Conservation (phyloP, 164 flowering plant genomes). For the Paratinospora sagittata region DNA sequence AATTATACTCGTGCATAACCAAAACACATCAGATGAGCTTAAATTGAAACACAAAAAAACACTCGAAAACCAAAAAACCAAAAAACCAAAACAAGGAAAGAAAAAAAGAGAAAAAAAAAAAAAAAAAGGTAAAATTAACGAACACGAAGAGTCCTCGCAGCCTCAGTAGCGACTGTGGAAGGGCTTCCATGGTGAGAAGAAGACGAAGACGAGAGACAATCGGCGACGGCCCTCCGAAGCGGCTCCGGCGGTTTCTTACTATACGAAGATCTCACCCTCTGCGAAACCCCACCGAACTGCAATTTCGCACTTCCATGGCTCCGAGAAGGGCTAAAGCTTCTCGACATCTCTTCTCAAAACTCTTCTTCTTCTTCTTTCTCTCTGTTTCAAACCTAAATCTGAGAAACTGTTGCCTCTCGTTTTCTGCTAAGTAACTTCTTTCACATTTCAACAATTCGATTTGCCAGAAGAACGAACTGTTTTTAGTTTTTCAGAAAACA, state of each 20-base stretch:
- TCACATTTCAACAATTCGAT: conserved; percentile 8
- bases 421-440: neutral
- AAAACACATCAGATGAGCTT: conserved; percentile 1
- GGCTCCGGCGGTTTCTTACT: conserved; percentile 90
- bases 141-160: conserved; percentile 85
- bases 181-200: conserved; percentile 42
- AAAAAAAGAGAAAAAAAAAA: no score
- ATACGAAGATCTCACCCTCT: conserved; percentile 69
- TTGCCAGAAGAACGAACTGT: neutral
- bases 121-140: conserved; percentile 18
- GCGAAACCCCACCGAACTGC: conserved; percentile 39
- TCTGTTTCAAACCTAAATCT: neutral
- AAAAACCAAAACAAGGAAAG: no score
- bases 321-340: conserved; percentile 33
- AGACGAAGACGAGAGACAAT: conserved; percentile 69
- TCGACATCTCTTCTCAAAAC: conserved; percentile 25
- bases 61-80: no score
- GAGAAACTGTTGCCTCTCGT: neutral
- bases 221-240: conserved; percentile 85
- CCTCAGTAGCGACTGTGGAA: conserved; percentile 52
- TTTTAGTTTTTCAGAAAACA: neutral
- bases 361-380: neutral
- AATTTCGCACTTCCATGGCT: conserved; percentile 36
- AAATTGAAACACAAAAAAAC: neutral
- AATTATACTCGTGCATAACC: neutral